Evolutionary conservation across 192 early-diverging fungal genomes (phyloP).

Genomic region (Umbelopsis sp.): DNA sequence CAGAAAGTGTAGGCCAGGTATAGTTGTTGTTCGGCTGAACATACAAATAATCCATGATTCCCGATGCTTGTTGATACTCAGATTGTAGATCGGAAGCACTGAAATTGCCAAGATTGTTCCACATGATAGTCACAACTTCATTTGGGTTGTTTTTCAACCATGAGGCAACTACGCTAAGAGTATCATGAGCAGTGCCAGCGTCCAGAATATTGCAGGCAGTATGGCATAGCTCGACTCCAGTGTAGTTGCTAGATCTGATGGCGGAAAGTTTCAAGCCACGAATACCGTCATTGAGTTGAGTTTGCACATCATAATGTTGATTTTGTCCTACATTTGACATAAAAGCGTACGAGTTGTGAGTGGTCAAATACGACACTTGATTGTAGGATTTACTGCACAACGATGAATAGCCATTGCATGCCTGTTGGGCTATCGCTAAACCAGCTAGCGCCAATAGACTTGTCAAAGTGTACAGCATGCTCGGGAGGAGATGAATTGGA

Average conservation of each 20-base stretch:
- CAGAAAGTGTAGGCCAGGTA: conserved; percentile 67
- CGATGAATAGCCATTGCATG: conserved; percentile 65
- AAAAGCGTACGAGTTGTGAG: conserved; percentile 74
- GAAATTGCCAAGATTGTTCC: conserved; percentile 64
- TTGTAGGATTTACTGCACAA: conserved; percentile 65
- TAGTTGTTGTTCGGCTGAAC: conserved; percentile 37
- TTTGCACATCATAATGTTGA: conserved; percentile 61
- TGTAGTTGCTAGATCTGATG: conserved; percentile 15
- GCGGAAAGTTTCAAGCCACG: conserved; percentile 72
- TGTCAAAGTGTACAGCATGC: background rate
- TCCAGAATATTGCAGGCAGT: conserved; percentile 59
- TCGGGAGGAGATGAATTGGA: background rate
- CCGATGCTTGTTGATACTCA: conserved; percentile 40
- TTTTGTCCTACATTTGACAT: conserved; percentile 57
- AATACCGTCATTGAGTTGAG: conserved; percentile 74
- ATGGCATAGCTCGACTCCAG: conserved; percentile 63
- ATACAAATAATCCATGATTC: conserved; percentile 8
- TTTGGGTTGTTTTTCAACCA: conserved; percentile 66
- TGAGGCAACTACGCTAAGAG: conserved; percentile 53
- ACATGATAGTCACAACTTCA: conserved; percentile 78
- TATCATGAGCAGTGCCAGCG: conserved; percentile 52
- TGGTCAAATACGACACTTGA: conserved; percentile 64
- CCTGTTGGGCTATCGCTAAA: conserved; percentile 7
- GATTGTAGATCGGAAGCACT: conserved; percentile 44
- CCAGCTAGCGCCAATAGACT: background rate